phyloP scores from a whole-genome alignment of 768 basidiomycete species.

The Suillus subalutaceus region DNA sequence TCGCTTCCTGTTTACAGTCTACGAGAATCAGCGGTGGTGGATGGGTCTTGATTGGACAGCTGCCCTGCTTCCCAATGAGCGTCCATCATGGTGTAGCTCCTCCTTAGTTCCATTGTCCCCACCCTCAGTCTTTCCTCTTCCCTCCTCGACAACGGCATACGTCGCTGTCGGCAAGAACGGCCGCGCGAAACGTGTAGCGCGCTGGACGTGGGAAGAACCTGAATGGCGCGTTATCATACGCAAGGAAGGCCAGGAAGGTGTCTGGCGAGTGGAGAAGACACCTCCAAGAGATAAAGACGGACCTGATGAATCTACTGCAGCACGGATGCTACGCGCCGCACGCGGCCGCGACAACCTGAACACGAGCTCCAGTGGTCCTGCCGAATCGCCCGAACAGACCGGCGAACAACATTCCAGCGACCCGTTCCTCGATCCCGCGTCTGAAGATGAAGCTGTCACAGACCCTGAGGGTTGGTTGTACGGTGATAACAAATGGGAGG shows the following conservation, averaged over 20 bases:
- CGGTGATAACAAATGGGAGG: constrained; percentile 96
- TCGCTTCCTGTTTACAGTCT: constrained; percentile 86
- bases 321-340: constrained; percentile 58
- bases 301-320: constrained; percentile 47
- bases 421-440: constrained; percentile 31
- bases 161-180: constrained; percentile 50
- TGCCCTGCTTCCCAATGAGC: constrained; percentile 85
- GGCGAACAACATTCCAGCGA: constrained; percentile 32
- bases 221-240: constrained; percentile 84
- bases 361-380: constrained; percentile 15
- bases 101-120: constrained; percentile 63
- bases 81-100: constrained; percentile 83
- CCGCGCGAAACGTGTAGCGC: constrained; percentile 70
- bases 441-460: constrained; percentile 60
- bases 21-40: constrained; percentile 98
- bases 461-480: constrained; percentile 94
- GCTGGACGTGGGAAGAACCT: constrained; percentile 88
- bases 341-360: constrained; percentile 41
- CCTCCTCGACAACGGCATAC: constrained; percentile 62
- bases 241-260: constrained; percentile 50
- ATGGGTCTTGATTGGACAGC: constrained; percentile 96
- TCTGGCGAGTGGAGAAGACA: constrained; percentile 61
- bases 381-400: constrained; percentile 26
- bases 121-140: constrained; percentile 68
- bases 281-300: constrained; percentile 49